These are phyloP conservation scores for Metarhizium robertsii DNA, from an alignment of 2,329 filamentous ascomycete species.

Conservation along the genomic window DNA sequence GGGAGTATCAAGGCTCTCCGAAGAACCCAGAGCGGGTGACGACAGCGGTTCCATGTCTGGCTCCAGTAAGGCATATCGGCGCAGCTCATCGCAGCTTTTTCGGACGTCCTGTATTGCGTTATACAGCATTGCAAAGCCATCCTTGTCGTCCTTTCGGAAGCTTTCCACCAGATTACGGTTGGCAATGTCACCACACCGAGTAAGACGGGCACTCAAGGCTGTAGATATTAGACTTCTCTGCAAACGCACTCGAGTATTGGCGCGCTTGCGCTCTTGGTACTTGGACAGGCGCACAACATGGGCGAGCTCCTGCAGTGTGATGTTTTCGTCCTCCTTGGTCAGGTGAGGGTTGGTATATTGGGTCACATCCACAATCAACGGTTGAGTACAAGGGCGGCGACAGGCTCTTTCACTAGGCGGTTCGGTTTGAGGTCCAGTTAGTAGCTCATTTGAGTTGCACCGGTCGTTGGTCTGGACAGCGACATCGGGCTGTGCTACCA, in stretches of 20 bases:
- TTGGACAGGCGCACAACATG: slow-evolving; percentile 69
- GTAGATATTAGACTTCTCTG: slow-evolving; percentile 68
- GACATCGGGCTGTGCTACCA: slow-evolving; percentile 35
- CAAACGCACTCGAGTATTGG: slow-evolving; percentile 61
- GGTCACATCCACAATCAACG: slow-evolving; percentile 57
- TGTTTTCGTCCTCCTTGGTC: slow-evolving; percentile 52
- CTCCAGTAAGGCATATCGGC: slow-evolving; percentile 61
- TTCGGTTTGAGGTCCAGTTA: slow-evolving; percentile 20
- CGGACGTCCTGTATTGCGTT: slow-evolving; percentile 72
- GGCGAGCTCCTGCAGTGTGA: slow-evolving; percentile 67
- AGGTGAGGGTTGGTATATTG: slow-evolving; percentile 55
- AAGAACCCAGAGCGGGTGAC: slow-evolving; percentile 33
- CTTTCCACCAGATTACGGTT: slow-evolving; percentile 68
- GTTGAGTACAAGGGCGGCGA: slow-evolving; percentile 31
- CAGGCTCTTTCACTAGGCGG: slow-evolving; percentile 32
- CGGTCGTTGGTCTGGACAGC: slow-evolving; percentile 20
- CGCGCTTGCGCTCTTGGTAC: slow-evolving; percentile 73
- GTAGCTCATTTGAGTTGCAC: slow-evolving; percentile 16
- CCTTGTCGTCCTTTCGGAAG: slow-evolving; percentile 72
- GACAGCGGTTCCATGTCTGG: slow-evolving; percentile 56
- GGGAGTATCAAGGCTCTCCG: slow-evolving; percentile 41
- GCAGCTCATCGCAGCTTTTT: slow-evolving; percentile 64
- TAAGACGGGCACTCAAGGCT: slow-evolving; percentile 64
- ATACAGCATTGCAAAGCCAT: slow-evolving; percentile 63
- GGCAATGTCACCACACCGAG: slow-evolving; percentile 64